Conservation (phyloP, 495 filamentous ascomycete species). For the Penicillium paradoxum region DNA sequence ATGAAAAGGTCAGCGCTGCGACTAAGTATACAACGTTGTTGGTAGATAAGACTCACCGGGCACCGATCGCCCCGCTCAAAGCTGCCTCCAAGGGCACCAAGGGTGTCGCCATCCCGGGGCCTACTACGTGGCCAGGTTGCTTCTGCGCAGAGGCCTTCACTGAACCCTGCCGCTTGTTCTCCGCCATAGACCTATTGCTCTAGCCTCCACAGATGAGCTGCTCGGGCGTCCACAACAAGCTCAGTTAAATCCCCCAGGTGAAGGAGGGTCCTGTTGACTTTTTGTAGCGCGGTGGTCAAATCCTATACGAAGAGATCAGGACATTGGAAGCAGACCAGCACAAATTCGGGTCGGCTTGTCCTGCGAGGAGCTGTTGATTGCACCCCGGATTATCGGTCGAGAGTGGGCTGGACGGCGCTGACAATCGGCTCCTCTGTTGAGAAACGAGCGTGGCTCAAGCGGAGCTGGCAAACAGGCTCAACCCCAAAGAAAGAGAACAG, state of each 20-base stretch:
- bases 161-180: conserved; percentile 45
- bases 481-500: conserved; percentile 8
- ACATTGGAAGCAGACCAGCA: conserved; percentile 7
- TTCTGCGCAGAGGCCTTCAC: conserved; percentile 34
- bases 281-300: not conserved
- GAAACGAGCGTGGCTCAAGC: conserved; percentile 9
- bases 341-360: not conserved
- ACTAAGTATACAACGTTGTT: not conserved
- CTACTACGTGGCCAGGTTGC: conserved; percentile 21
- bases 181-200: conserved; percentile 29
- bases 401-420: conserved; percentile 1
- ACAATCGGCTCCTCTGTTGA: conserved; percentile 2
- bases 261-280: not conserved
- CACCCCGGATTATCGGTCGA: conserved; percentile 1
- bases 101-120: conserved; percentile 33
- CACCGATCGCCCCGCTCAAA: conserved; percentile 48
- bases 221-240: conserved; percentile 1
- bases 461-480: conserved; percentile 1
- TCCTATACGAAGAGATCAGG: conserved; percentile 6
- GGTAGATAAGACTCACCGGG: conserved; percentile 37
- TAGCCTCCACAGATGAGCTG: conserved; percentile 1
- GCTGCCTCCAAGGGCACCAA: conserved; percentile 45
- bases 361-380: conserved; percentile 1
- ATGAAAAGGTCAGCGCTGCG: not conserved
- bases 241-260: not conserved